Percentiles rank a stretch among this genome's conserved stretches.
Evolutionary conservation across 176 grass and related monocot species (phyloP).

Genomic region (Tillandsia fasciculata): DNA sequence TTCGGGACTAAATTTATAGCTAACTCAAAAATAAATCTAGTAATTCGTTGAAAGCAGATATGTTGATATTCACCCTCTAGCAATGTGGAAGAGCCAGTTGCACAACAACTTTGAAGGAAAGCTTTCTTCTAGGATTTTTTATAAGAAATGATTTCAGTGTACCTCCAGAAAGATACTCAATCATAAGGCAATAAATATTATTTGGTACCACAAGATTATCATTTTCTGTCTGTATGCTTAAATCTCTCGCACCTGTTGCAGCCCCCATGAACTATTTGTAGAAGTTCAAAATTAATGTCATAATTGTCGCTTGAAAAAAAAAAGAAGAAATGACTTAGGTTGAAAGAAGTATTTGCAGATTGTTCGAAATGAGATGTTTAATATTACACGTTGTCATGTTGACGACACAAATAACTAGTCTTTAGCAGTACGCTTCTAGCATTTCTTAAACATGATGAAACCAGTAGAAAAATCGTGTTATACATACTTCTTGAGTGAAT

Average conservation of each 20-base stretch:
- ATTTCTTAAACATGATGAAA: too few species aligned
- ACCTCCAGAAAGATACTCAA: slow-evolving; percentile 89
- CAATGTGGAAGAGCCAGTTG: slow-evolving; percentile 86
- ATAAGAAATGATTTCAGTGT: slow-evolving; percentile 97
- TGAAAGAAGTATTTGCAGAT: too few species aligned
- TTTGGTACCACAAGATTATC: slow-evolving; percentile 88
- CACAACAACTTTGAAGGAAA: slow-evolving; percentile 89
- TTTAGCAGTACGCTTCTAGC: too few species aligned
- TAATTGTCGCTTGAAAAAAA: slow-evolving; percentile 8
- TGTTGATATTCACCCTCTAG: slow-evolving; percentile 56
- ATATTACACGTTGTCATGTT: too few species aligned
- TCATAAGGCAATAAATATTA: slow-evolving; percentile 81
- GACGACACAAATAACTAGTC: too few species aligned
- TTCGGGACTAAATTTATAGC: too few species aligned
- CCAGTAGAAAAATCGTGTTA: too few species aligned
- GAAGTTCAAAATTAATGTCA: slow-evolving; percentile 27
- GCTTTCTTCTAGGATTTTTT: slow-evolving; percentile 91
- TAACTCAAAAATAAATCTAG: neutral
- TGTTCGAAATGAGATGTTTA: too few species aligned
- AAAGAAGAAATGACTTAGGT: slow-evolving; percentile 15
- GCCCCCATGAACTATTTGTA: slow-evolving; percentile 80
- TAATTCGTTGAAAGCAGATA: neutral
- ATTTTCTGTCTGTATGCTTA: slow-evolving; percentile 85
- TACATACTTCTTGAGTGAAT: too few species aligned
- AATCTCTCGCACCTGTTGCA: slow-evolving; percentile 81